Base-by-base conservation (phyloP, 2,329 filamentous ascomycete genomes). In the Bipolaris oryzae region DNA sequence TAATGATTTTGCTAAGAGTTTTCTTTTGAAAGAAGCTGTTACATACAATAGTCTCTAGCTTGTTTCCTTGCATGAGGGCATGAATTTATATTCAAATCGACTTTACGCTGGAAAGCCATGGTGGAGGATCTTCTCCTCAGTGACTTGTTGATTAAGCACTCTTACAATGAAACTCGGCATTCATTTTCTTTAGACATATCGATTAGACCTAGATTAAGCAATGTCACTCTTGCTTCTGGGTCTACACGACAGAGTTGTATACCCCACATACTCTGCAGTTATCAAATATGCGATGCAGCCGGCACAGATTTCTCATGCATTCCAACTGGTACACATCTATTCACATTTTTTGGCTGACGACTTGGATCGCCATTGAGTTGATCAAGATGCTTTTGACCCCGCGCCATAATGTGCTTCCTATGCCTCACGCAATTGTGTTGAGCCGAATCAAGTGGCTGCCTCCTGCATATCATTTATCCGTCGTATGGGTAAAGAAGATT, bases 401-500 rank as follows among this genome's bases (percentile, higher is more conserved):
- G 20, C 47, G 31, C 15, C 11, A 3, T 6, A 20, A 15, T 42
- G 37, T 43, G 28, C n/a, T 16, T 9, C 11, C n/a, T 20, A n/a
- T 43, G 2, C 21, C 7, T 31, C 5, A 21, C 28, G 21, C 43
- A 9, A 43, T 16, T 5, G 38, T 4, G 21, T 9, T 6, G 31
- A 23, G 42, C 16, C 20, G 43, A 5, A 21, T 43, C 18, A 38
- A 10, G 33, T 50, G 15, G 35, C 31, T 21, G 28, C 5, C 31
- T 31, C 37, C 25, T 54, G 52, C 11, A 35, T 9, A 18, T 37
- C 52, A 38, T 54, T 41, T 54, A 50, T 15, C 18, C 28, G 7
- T 21, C 50, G 31, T 54, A 54, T 50, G 45, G 52, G 7, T 54
- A 54, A 54, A 54, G 16, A 18, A 18, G 37, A 38, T 18, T 18